Base-by-base conservation (phyloP, 257 asterid genomes). In the Jasminum sambac region DNA sequence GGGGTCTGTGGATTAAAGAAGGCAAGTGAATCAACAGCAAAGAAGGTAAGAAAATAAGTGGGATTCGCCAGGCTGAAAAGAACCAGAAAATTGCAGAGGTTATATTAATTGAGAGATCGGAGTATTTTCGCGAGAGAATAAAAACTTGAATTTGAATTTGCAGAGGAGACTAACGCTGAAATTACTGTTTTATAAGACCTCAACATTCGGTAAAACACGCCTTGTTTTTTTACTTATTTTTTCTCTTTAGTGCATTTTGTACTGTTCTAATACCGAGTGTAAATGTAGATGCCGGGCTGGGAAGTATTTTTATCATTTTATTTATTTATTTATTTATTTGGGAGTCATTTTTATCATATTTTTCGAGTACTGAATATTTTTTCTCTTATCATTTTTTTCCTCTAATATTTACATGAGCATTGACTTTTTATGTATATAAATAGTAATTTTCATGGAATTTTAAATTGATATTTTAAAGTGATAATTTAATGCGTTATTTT, bases 171-270 rank as follows among this genome's bases (percentile, higher is more conserved):
- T 74, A 25, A 68, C 87, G 74, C 74, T 78, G 81, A 78, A 72
- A 76, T 81, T 67, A 78, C 70, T 62, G 73, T 84, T 85, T 85
- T 85, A 88, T 89, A 89, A 92, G 85, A 83, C 79, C 82, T 55
- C 73, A 69, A 55, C 78, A 77, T 75, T 61, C 69, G 74, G 83
- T 65, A 52, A 61, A 40, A 25, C 38, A 61, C 17, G 17, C 64
- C 66, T 37, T 63, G 73, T 59, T 26, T 74, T 59, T 26, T 52
- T 52, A 17, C 0, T 42, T 16, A 21, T 69, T 58, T 26, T 52
- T 74, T 65, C 37, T 13, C 37, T 38, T 46, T 50, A 5, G 5
- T 43, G 4, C 43, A 55, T 34, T 17, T 50, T 1, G 2, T 63
- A 17, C 5, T 0, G 16, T 10, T 46, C 23, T 4, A 4, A 30